Conservation (phyloP, 2,329 filamentous ascomycete species). For the Penicillium sclerotigenum region DNA sequence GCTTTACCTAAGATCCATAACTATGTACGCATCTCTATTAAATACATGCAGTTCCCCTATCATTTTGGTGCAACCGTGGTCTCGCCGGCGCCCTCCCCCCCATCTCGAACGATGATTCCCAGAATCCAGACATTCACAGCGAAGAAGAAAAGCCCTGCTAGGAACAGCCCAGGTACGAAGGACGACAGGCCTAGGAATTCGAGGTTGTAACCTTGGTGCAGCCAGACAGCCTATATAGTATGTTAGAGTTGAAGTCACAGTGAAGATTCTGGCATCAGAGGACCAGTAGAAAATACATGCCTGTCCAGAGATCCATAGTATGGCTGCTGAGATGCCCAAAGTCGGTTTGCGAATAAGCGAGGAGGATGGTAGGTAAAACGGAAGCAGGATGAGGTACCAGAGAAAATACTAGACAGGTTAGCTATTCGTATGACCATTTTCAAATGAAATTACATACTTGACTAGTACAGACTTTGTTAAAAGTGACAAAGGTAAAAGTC, state of each 20-base stretch:
- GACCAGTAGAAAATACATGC: constrained; percentile 30
- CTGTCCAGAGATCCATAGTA: constrained; percentile 74
- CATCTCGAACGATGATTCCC: constrained; percentile 72
- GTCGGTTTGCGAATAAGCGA: constrained; percentile 61
- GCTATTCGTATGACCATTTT: not conserved
- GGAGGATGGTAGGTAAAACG: constrained; percentile 81
- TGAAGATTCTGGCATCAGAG: not conserved
- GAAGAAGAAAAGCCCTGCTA: constrained; percentile 75
- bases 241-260: not conserved
- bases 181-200: constrained; percentile 79
- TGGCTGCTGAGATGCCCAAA: constrained; percentile 63
- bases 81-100: constrained; percentile 26
- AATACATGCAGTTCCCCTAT: constrained; percentile 6
- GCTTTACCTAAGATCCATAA: not conserved
- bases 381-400: constrained; percentile 94
- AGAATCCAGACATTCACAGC: constrained; percentile 82
- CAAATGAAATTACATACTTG: constrained; percentile 60
- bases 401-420: constrained; percentile 75
- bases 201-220: constrained; percentile 70
- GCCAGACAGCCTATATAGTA: constrained; percentile 57
- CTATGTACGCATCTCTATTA: not conserved
- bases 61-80: constrained; percentile 27
- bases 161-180: constrained; percentile 81
- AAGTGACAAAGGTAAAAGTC: constrained; percentile 94
- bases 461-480: constrained; percentile 98